Percentiles rank a stretch among this genome's conserved stretches.
phyloP scores from a whole-genome alignment of 352 stramenopile species.

The Phytophthora sp. region DNA sequence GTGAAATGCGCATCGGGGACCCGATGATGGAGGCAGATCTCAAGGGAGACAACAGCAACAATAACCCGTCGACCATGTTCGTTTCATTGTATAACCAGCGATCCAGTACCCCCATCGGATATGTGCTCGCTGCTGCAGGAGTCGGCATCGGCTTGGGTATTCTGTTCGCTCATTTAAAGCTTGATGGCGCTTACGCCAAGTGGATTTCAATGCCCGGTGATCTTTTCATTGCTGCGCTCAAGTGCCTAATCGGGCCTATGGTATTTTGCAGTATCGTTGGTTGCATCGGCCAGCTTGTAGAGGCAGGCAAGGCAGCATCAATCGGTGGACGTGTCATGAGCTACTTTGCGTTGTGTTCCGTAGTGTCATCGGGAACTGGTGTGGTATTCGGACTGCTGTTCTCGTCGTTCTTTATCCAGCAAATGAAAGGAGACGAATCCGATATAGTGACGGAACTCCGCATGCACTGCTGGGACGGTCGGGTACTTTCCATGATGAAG shows the following conservation, averaged over 20 bases:
- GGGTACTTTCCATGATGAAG: conserved; percentile 43
- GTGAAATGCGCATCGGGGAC: conserved; percentile 16
- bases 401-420: conserved; percentile 40
- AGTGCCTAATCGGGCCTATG: conserved; percentile 70
- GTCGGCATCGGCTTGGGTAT: conserved; percentile 54
- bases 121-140: conserved; percentile 42
- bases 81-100: conserved; percentile 50
- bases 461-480: conserved; percentile 51
- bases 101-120: conserved; percentile 40
- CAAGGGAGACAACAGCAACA: conserved; percentile 22
- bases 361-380: conserved; percentile 52
- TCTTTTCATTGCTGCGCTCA: conserved; percentile 65
- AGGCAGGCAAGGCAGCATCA: conserved; percentile 53
- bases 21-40: not conserved
- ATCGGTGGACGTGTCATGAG: conserved; percentile 58
- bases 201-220: conserved; percentile 69
- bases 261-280: conserved; percentile 72
- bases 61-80: conserved; percentile 44
- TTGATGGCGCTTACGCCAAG: conserved; percentile 30
- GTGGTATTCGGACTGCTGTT: conserved; percentile 44
- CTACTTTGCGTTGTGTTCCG: conserved; percentile 49
- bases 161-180: conserved; percentile 41
- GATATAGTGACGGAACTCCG: conserved; percentile 29
- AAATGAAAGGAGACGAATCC: conserved; percentile 37
- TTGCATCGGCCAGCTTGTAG: conserved; percentile 62